Evolutionary conservation across 352 stramenopile species (phyloP).

Genomic region (Elongisporangium senticosum): DNA sequence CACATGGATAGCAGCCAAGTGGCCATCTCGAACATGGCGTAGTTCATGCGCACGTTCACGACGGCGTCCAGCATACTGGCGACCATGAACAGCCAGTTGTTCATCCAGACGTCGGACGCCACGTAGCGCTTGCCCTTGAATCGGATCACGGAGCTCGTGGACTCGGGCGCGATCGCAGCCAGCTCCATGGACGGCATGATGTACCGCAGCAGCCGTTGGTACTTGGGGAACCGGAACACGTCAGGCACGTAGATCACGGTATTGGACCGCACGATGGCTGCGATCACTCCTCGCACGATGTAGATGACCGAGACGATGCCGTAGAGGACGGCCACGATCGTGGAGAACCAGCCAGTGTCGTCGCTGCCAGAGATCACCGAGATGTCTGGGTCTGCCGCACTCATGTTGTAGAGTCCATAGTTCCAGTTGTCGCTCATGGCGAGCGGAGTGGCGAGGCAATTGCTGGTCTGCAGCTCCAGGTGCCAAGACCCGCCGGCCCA

Average conservation of each 20-base stretch:
- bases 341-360: slow-evolving; percentile 7
- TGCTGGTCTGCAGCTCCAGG: slow-evolving; percentile 19
- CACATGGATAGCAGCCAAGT: slow-evolving; percentile 11
- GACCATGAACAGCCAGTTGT: slow-evolving; percentile 11
- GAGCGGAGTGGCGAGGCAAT: slow-evolving; percentile 8
- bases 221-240: slow-evolving; percentile 4
- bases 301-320: slow-evolving; percentile 16
- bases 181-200: slow-evolving; percentile 24
- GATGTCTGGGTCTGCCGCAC: slow-evolving; percentile 2
- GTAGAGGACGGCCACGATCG: slow-evolving; percentile 10
- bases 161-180: not conserved
- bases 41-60: slow-evolving; percentile 9
- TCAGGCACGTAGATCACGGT: slow-evolving; percentile 11
- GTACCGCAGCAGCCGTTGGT: slow-evolving; percentile 25
- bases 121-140: slow-evolving; percentile 8
- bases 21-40: slow-evolving; percentile 7
- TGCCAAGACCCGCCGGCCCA: slow-evolving; percentile 16
- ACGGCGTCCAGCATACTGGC: slow-evolving; percentile 9
- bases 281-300: slow-evolving; percentile 15
- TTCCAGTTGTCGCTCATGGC: slow-evolving; percentile 2
- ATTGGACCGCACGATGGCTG: slow-evolving; percentile 3
- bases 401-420: slow-evolving; percentile 9
- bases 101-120: slow-evolving; percentile 10
- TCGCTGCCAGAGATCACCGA: slow-evolving; percentile 10
- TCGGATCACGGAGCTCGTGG: slow-evolving; percentile 3